A percentile compares a stretch with the other conserved stretches of the same genome.
Conservation (phyloP, 2,329 filamentous ascomycete genomes). For the Trichoderma sp. region DNA sequence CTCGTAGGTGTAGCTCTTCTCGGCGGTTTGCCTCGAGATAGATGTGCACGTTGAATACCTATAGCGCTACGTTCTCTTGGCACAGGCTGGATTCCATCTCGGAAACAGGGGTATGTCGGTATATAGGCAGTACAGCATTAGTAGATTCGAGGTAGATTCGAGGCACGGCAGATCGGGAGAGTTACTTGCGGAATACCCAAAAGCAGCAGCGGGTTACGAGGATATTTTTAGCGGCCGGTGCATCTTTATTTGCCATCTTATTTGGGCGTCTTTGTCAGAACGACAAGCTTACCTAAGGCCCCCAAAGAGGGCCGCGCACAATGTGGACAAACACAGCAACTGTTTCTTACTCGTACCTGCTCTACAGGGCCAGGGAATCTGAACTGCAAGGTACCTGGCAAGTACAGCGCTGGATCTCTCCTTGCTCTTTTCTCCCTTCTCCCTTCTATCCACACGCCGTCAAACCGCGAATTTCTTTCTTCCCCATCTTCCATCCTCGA, state of each 20-base stretch:
- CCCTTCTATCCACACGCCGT: neutral
- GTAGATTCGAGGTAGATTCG: neutral
- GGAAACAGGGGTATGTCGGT: neutral
- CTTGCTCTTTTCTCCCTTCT: neutral
- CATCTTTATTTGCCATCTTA: neutral
- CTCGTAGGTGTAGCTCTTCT: neutral
- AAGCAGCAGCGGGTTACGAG: neutral
- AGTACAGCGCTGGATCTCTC: neutral
- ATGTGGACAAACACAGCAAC: neutral
- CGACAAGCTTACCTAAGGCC: neutral
- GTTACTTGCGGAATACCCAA: neutral
- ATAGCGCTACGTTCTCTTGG: neutral
- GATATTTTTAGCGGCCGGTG: constrained; percentile 4
- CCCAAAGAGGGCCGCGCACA: neutral
- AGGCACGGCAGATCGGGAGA: neutral
- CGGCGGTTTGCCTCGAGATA: neutral
- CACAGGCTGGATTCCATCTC: neutral
- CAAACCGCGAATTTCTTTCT: neutral
- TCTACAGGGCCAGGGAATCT: neutral
- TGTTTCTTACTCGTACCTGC: neutral
- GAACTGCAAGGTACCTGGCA: neutral
- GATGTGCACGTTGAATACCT: neutral
- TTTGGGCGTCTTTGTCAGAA: neutral
- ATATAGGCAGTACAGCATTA: neutral
- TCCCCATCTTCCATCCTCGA: neutral